Evolutionary conservation across 1,284 basidiomycete species (phyloP).

Genomic region (Rhodotorula sp.): DNA sequence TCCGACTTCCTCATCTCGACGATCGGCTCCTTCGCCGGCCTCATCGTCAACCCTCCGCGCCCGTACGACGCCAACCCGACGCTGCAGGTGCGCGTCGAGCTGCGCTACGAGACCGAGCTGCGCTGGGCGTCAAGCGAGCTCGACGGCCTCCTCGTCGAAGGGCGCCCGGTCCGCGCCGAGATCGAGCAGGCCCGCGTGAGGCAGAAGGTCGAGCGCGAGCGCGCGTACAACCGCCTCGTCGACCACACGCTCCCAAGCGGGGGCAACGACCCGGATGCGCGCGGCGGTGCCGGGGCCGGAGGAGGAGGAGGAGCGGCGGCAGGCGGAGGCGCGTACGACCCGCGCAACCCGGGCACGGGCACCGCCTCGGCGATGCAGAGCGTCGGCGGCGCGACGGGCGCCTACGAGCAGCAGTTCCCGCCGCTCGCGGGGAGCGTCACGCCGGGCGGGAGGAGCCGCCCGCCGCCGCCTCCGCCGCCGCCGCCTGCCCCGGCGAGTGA

Average conservation of each 20-base stretch:
- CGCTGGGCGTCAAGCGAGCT: constrained; percentile 22
- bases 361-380: too few relatives aligned
- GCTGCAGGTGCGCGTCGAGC: constrained; percentile 19
- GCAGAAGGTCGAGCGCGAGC: constrained; percentile 13
- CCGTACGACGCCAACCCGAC: background rate
- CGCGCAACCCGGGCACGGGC: background rate
- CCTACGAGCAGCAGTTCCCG: background rate
- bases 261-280: background rate
- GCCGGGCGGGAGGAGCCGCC: background rate
- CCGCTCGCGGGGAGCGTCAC: background rate
- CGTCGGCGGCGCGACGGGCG: background rate
- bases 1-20: constrained; percentile 32
- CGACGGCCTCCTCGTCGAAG: constrained; percentile 13
- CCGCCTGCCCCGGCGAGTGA: background rate
- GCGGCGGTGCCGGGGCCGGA: background rate
- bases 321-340: background rate
- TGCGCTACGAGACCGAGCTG: constrained; percentile 31
- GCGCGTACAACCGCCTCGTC: constrained; percentile 8
- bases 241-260: background rate
- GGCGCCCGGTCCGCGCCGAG: constrained; percentile 3
- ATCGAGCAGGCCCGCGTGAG: constrained; percentile 20
- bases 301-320: background rate
- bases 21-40: constrained; percentile 29
- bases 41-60: constrained; percentile 12
- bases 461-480: constrained; percentile 9